Conservation (phyloP, 306 rosid genomes). For the Herpetospermum pedunculosum region DNA sequence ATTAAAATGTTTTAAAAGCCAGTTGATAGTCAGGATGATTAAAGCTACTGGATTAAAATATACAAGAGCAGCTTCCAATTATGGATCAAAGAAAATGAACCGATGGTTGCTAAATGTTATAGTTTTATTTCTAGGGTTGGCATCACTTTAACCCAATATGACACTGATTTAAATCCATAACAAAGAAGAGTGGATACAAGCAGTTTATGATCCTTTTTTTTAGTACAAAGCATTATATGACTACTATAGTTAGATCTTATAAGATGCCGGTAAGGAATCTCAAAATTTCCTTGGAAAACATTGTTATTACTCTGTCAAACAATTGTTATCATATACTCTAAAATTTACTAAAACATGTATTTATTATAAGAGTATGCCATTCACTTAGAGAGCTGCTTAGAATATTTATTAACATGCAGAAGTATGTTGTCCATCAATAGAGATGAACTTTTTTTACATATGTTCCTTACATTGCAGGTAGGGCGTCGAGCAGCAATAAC, state of each 20-base stretch:
- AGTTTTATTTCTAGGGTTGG: neutral
- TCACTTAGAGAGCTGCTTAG: neutral
- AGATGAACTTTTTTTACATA: neutral
- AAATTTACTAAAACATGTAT: neutral
- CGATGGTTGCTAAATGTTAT: neutral
- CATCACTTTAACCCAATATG: neutral
- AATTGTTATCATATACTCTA: neutral
- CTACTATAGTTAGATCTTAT: neutral
- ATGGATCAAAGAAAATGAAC: neutral
- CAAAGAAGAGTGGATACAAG: neutral
- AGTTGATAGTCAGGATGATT: neutral
- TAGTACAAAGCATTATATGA: no score
- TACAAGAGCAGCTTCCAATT: neutral
- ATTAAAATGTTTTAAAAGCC: neutral
- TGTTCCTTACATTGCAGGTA: slow-evolving; percentile 56
- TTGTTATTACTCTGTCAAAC: neutral
- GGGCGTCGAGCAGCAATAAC: slow-evolving; percentile 68
- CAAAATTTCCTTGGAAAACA: neutral
- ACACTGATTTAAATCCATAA: neutral
- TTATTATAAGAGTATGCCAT: neutral
- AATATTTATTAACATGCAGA: neutral
- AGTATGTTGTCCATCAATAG: neutral
- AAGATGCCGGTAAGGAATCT: neutral
- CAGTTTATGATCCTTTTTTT: neutral
- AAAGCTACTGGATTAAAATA: neutral